Evolutionary conservation across 257 asterid species (phyloP).

Genomic region (Haberlea rhodopensis): DNA sequence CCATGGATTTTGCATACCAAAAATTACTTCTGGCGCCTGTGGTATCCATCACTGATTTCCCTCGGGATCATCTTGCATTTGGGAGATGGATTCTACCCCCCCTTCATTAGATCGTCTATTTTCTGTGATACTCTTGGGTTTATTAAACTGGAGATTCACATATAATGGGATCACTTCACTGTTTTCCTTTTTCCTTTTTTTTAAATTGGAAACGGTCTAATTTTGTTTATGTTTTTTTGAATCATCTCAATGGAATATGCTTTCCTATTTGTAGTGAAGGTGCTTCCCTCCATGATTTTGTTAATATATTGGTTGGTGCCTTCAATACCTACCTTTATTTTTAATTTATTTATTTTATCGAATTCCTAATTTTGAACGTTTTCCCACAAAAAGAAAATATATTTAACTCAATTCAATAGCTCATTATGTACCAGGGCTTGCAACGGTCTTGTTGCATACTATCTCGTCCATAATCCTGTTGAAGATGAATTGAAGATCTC

Average conservation of each 20-base stretch:
- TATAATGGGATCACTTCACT: neutral
- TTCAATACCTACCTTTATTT: neutral
- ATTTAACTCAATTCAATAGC: neutral
- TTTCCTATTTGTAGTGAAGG: too few relatives aligned
- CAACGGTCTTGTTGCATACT: conserved; percentile 2
- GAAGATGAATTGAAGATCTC: conserved; percentile 5
- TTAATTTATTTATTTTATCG: neutral
- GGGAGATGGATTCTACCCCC: neutral
- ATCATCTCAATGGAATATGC: neutral
- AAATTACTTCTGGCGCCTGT: neutral
- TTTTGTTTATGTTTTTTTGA: too few relatives aligned
- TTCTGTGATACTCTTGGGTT: neutral
- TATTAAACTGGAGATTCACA: neutral
- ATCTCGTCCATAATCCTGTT: conserved; percentile 13
- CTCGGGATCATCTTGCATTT: neutral
- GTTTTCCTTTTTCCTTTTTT: neutral
- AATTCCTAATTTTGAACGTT: conserved; percentile 1
- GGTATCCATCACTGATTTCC: conserved; percentile 4
- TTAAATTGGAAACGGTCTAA: neutral
- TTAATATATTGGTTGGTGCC: neutral
- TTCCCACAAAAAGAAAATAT: neutral
- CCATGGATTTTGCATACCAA: conserved; percentile 1
- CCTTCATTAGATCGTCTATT: too few relatives aligned
- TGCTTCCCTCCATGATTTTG: neutral
- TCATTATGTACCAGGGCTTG: conserved; percentile 7